A percentile compares a stretch with the other conserved stretches of the same genome.
phyloP scores from a whole-genome alignment of 768 basidiomycete species.

The Lentinula lateritia region DNA sequence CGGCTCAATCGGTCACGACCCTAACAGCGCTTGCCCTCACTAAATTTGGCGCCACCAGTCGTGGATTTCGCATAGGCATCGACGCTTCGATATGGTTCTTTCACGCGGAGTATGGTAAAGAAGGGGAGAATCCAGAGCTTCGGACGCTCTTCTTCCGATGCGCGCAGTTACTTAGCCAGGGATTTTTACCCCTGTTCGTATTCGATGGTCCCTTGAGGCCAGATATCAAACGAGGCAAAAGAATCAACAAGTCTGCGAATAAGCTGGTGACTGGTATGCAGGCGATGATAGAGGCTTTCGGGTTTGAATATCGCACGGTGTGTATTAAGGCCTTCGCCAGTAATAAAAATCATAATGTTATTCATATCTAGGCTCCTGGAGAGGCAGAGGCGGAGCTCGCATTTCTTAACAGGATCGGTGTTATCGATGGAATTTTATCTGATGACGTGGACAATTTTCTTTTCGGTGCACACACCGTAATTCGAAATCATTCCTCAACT shows the following conservation, averaged over 20 bases:
- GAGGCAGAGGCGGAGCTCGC: slow-evolving; percentile 94
- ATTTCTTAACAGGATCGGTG: slow-evolving; percentile 66
- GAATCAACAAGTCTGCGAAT: slow-evolving; percentile 53
- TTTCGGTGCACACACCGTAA: slow-evolving; percentile 79
- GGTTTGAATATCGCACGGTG: slow-evolving; percentile 72
- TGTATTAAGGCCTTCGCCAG: slow-evolving; percentile 16
- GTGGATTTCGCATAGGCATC: slow-evolving; percentile 81
- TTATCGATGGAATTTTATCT: slow-evolving; percentile 85
- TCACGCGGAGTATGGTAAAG: slow-evolving; percentile 44
- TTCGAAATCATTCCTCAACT: slow-evolving; percentile 74
- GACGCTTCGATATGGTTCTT: slow-evolving; percentile 67
- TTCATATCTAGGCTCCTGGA: slow-evolving; percentile 24
- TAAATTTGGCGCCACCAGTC: slow-evolving; percentile 66
- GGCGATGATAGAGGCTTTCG: slow-evolving; percentile 71
- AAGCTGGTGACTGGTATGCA: slow-evolving; percentile 75
- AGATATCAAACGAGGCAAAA: slow-evolving; percentile 72
- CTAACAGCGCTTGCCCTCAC: slow-evolving; percentile 59
- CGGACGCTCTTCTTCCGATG: slow-evolving; percentile 79
- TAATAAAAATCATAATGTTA: slow-evolving; percentile 18
- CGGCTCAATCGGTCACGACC: slow-evolving; percentile 10
- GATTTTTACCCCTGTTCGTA: slow-evolving; percentile 85
- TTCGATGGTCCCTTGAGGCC: slow-evolving; percentile 90
- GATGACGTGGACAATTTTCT: slow-evolving; percentile 93
- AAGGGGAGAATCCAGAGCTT: slow-evolving; percentile 64
- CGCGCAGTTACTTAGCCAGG: slow-evolving; percentile 67